phyloP scores from a whole-genome alignment of 768 basidiomycete genomes.

The Holtermannia corniformis region DNA sequence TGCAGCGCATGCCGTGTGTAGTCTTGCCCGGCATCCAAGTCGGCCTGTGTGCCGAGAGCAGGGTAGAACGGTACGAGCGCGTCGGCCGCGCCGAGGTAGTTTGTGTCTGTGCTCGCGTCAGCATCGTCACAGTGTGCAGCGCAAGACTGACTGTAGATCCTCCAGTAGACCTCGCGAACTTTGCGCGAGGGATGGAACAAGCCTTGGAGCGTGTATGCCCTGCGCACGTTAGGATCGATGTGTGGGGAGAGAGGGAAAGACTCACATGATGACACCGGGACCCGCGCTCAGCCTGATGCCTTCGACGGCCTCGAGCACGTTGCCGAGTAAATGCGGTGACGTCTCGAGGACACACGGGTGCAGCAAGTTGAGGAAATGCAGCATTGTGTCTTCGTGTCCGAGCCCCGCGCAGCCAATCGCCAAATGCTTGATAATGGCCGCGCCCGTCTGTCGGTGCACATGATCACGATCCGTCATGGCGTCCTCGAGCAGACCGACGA shows the following conservation, averaged over 20 bases:
- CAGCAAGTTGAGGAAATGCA: constrained; percentile 93
- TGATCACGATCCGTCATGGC: constrained; percentile 96
- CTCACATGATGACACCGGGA: constrained; percentile 71
- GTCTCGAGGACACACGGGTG: constrained; percentile 99
- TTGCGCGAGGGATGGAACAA: constrained; percentile 95
- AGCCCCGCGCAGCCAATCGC: constrained; percentile 94
- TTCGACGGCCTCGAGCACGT: constrained; percentile 96
- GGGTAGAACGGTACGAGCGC: constrained; percentile 94
- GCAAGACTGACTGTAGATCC: constrained; percentile 68
- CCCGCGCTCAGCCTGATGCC: constrained; percentile 94
- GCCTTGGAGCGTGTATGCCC: constrained; percentile 77
- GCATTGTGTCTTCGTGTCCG: constrained; percentile 95
- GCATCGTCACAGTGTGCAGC: neutral
- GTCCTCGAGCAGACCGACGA: constrained; percentile 96
- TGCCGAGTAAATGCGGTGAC: constrained; percentile 93
- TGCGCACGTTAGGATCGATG: no score
- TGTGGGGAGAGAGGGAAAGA: neutral
- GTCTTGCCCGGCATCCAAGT: constrained; percentile 44
- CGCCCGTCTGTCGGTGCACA: constrained; percentile 95
- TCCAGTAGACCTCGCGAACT: constrained; percentile 97
- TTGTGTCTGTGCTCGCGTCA: constrained; percentile 28
- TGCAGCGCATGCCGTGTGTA: constrained; percentile 35
- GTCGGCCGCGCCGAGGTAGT: constrained; percentile 83
- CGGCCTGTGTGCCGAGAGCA: constrained; percentile 77
- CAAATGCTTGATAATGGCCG: constrained; percentile 95